A percentile compares a stretch with the other conserved stretches of the same genome.
phyloP scores from a whole-genome alignment of 2,329 filamentous ascomycete species.

The Laburnicola sp. region DNA sequence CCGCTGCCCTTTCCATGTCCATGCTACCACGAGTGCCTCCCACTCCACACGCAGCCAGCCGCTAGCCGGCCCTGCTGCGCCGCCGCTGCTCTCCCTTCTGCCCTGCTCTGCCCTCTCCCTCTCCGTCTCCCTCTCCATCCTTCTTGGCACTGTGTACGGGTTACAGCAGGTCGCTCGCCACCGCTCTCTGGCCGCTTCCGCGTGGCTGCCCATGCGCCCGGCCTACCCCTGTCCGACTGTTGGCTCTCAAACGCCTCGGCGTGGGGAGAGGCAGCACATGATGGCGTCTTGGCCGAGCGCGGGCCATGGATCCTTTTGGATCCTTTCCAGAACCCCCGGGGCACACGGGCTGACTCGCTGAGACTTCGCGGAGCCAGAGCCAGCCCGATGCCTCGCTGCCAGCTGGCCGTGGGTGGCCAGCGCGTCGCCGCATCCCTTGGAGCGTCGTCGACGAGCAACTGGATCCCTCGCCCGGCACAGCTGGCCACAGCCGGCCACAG shows the following conservation, averaged over 20 bases:
- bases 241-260: conserved; percentile 29
- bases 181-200: conserved; percentile 12
- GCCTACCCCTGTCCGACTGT: conserved; percentile 13
- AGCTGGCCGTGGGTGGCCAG: background rate
- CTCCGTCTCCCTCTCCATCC: no score
- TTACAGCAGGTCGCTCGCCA: conserved; percentile 12
- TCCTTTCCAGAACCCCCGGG: conserved; percentile 41
- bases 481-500: background rate
- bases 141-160: no score
- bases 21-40: conserved; percentile 4
- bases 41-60: no score
- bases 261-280: conserved; percentile 41
- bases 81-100: background rate
- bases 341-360: conserved; percentile 36
- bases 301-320: no score
- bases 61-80: background rate
- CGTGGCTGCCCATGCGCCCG: conserved; percentile 19
- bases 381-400: conserved; percentile 8
- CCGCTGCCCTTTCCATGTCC: conserved; percentile 3
- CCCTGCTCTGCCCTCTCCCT: no score
- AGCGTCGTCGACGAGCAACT: no score
- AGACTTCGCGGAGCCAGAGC: conserved; percentile 11
- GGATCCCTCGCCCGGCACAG: no score
- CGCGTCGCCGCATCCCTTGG: no score
- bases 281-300: conserved; percentile 18